Conservation (phyloP, 192 early-diverging fungal genomes). For the Backusella macrospora region DNA sequence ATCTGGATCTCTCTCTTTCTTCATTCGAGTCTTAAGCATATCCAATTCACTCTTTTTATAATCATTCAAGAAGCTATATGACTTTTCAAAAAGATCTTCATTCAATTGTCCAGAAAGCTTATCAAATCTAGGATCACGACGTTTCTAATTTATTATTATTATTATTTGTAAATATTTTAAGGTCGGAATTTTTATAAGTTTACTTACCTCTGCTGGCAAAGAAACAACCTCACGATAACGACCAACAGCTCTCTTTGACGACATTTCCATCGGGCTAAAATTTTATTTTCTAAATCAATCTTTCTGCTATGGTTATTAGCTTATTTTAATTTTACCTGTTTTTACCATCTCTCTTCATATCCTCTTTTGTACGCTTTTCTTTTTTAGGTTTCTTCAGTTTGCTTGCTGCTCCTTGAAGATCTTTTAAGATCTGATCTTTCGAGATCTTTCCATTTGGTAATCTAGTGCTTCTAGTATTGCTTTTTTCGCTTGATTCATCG, state of each 20-base stretch:
- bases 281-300: conserved; percentile 13
- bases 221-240: conserved; percentile 74
- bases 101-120: conserved; percentile 87
- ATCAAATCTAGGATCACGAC: conserved; percentile 95
- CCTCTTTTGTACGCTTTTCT: conserved; percentile 43
- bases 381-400: conserved; percentile 46
- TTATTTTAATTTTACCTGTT: conserved; percentile 46
- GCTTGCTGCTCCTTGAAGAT: conserved; percentile 39
- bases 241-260: conserved; percentile 75
- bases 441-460: conserved; percentile 30
- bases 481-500: conserved; percentile 62
- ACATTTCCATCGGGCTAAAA: conserved; percentile 73
- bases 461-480: conserved; percentile 37
- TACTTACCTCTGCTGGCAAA: conserved; percentile 52
- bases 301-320: conserved; percentile 19
- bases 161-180: background rate
- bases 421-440: conserved; percentile 40
- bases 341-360: conserved; percentile 40
- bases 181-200: background rate
- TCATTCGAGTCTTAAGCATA: conserved; percentile 62
- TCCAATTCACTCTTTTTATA: conserved; percentile 78
- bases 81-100: conserved; percentile 88
- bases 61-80: conserved; percentile 87
- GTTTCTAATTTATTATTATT: conserved; percentile 51
- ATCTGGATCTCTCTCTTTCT: conserved; percentile 65